Evolutionary conservation across 2,329 filamentous ascomycete genomes (phyloP), one percentile per base, ranked within the genome.

Genomic region (Fonsecaea pugnacius): DNA sequence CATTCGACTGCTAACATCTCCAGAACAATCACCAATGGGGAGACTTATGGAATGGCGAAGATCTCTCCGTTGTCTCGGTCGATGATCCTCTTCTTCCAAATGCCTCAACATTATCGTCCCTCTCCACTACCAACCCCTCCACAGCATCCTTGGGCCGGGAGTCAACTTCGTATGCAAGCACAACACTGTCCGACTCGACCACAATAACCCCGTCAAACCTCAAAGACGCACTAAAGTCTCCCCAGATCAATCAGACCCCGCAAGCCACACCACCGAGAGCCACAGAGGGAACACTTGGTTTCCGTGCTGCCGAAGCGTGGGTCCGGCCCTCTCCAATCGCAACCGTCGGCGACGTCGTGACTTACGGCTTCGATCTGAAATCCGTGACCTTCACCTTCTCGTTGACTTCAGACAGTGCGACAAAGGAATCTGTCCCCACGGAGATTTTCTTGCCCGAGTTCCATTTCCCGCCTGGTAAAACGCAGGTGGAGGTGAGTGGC

Each of bases 21-120:
- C 69, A 91, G 84, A 99, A 98, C 74, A 89, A 89, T 67, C 95
- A 99, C 74, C 83, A 89, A 73, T 89, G 91, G 78, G 95, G 95
- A 60, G 95, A 99, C 72, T 87, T 92, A 69, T 99, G 95, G 95
- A 99, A 99, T 70, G 95, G 95, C 53, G 95, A 99, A 76, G 95
- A 99, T 75, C 79, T 99, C 36, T 97, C 93, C 4, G 95, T 99
- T 60, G 90, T 88, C 74, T 97, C 92, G 0, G 71, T 86, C 4
- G 93, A 99, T 74, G 96, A 99, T 76, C 88, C 87, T 35, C 79
- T 84, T 55, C 76, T 82, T 80, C 21, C 72, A 59, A 46, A 57
- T 75, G 54, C 74, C 77, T n/a, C 70, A 72, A 35, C 65, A 35
- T 18, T 66, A 62, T 62, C 64, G 43, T n/a, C 61, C 38, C 54